Evolutionary conservation across 257 asterid species (phyloP), one percentile per base, ranked within the genome.

Genomic region (Schizonepeta tenuifolia): DNA sequence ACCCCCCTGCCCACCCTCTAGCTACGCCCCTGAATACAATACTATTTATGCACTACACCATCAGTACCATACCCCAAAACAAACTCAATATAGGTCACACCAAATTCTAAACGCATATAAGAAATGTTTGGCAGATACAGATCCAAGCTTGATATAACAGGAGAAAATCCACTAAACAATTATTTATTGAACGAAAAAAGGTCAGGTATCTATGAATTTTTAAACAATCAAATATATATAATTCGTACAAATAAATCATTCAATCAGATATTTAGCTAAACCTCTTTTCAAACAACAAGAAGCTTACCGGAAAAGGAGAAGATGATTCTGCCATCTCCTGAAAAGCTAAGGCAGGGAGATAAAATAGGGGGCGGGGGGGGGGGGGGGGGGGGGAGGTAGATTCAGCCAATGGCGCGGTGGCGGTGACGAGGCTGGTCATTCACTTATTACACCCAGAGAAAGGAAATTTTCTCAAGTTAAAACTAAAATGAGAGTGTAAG

Each of bases 401-500:
- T 24, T 24, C 2, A 24, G 26, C 26, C 26, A 24, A 24, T 24
- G 2, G 26, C 1, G 26, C 2, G 49, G 61, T n/a, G 53, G 64
- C 21, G 7, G 38, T 13, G 20, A 35, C 53, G 0, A 53, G 49
- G 24, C 7, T 35, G 21, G 22, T 2, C 20, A 35, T 35, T 51
- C 7, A 24, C 1, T 24, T 24, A 24, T 24, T 24, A 24, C 2
- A 24, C 26, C 26, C 26, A 24, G 2, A 24, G 26, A 24, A 24
- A 24, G 26, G 26, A 24, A 24, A 24, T 24, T 24, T 24, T 24
- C 26, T 26, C 24, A 33, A 43, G 41, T 38, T 18, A 35, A 59
- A 67, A 58, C 18, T 15, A 57, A 70, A 63, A 44, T 22, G 55
- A 49, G 26, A 46, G 70, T 43, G 17, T 14, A 76, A 33, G 40